Evolutionary conservation across 192 early-diverging fungal species (phyloP), one percentile per base, ranked within the genome.

Genomic region (Coemansia sp.): DNA sequence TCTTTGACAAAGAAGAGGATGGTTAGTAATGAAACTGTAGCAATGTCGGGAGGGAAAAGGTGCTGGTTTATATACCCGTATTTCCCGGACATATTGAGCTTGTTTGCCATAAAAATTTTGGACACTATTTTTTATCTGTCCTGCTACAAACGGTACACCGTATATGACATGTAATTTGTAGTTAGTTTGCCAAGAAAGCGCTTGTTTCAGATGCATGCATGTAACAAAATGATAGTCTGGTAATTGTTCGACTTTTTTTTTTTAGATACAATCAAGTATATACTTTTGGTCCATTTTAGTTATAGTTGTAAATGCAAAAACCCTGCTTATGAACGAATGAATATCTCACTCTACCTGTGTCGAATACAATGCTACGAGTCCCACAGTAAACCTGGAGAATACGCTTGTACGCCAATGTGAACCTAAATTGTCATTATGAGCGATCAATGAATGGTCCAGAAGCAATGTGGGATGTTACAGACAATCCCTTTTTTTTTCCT

Each of bases 171-270:
- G 8, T 6, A 7, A 51, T 26, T 13, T 51, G 25, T 51, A 51
- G 25, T 25, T 26, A 51, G 15, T 40, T 13, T 51, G 48, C 25
- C 48, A 12, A 26, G 48, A 3, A 10, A 7, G 4, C 18, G 21
- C 26, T 57, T 52, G 60, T 59, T 13, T 1, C 30, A 29, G 1
- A 51, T 23, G 4, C 48, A 26, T 51, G 48, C 23, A 15, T 26
- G 48, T 26, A 23, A 7, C 25, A 26, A 12, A 51, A 51, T 51
- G 10, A 51, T 59, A 13, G 31, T 23, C 40, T 33, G 20, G 33
- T 5, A 31, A 66, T 64, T 59, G 34, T 64, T 51, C 20, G 23
- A n/a, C 18, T n/a, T n/a, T 46, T 7, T 16, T 46, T 46, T 18
- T 46, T 46, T 13, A 10, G 23, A 26, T n/a, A 51, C 25, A 51